A percentile compares a stretch with the other conserved stretches of the same genome.
These are phyloP conservation scores for Ensete ventricosum DNA, from an alignment of 176 grass and related monocot species.

Conservation along the genomic window DNA sequence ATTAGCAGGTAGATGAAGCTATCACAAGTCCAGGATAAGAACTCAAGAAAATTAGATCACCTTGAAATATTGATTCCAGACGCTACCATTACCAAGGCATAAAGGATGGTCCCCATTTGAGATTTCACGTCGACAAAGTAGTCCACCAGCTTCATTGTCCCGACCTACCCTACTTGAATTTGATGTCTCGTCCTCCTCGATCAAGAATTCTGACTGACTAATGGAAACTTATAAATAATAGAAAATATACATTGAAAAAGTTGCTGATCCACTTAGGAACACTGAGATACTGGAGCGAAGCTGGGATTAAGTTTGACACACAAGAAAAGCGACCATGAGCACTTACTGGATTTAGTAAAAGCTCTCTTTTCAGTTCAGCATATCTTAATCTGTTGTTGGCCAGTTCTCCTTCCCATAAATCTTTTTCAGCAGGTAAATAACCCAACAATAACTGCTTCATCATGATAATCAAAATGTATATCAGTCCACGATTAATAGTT, in stretches of 20 bases:
- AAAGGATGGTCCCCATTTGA: slow-evolving; percentile 90
- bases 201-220: slow-evolving; percentile 14
- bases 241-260: background rate
- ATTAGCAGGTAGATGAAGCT: background rate
- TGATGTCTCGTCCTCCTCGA: background rate
- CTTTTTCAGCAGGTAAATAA: slow-evolving; percentile 33
- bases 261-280: background rate
- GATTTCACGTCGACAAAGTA: slow-evolving; percentile 48
- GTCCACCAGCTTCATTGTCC: slow-evolving; percentile 33
- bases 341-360: slow-evolving; percentile 38
- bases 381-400: slow-evolving; percentile 28
- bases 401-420: slow-evolving; percentile 34
- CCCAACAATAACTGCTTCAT: slow-evolving; percentile 31
- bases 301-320: background rate
- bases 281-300: background rate
- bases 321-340: background rate
- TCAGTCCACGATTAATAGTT: background rate
- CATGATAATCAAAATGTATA: background rate
- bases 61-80: slow-evolving; percentile 94
- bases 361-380: slow-evolving; percentile 37
- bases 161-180: slow-evolving; percentile 29
- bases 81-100: slow-evolving; percentile 55
- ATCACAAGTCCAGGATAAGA: background rate
- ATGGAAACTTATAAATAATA: background rate
- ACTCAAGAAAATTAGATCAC: slow-evolving; percentile 9